Evolutionary conservation across 2,329 filamentous ascomycete genomes (phyloP), one percentile per base, ranked within the genome.

Genomic region (Tetracladium maxilliforme): DNA sequence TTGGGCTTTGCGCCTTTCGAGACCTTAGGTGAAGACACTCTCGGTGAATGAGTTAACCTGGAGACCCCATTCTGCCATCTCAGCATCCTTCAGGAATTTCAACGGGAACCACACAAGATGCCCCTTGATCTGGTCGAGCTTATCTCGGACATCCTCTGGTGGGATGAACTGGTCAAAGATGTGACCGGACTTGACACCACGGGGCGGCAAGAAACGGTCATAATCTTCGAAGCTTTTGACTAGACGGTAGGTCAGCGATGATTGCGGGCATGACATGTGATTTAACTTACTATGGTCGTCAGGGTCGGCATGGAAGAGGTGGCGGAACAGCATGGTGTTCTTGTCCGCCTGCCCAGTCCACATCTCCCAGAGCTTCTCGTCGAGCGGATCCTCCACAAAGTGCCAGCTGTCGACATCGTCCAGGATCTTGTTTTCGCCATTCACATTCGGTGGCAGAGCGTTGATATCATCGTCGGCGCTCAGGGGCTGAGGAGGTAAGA

Each of bases 81-180:
- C 65, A 0, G 75, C 83, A 34, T 92, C 73, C 40, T 68, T 63
- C 43, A 95, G 51, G 45, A 93, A 95, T 22, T 84, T 70, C 41
- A 95, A 49, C n/a, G 84, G 84, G 74, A 93, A 87, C 81, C 82
- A 92, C 6, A 95, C 87, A 20, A 95, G 49, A 55, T 95, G 87
- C 0, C 87, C 87, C 52, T 72, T 75, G 37, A 95, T 70, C 42
- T 76, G 63, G 39, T 83, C 73, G 24, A 95, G 56, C 48, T 87
- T 83, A 35, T 63, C 48, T 10, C 80, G 65, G 6, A 90, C 71
- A 28, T 92, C 75, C 14, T 73, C 60, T 0, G 72, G 66, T 0
- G 79, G 76, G 47, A 78, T 64, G 49, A 77, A 82, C 30, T 69
- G 69, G 45, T 92, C 83, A 40, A 80, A 92, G 30, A 95, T 62